Evolutionary conservation across 495 filamentous ascomycete species (phyloP), one percentile per base, ranked within the genome.

Genomic region (Xylaria telfairii): DNA sequence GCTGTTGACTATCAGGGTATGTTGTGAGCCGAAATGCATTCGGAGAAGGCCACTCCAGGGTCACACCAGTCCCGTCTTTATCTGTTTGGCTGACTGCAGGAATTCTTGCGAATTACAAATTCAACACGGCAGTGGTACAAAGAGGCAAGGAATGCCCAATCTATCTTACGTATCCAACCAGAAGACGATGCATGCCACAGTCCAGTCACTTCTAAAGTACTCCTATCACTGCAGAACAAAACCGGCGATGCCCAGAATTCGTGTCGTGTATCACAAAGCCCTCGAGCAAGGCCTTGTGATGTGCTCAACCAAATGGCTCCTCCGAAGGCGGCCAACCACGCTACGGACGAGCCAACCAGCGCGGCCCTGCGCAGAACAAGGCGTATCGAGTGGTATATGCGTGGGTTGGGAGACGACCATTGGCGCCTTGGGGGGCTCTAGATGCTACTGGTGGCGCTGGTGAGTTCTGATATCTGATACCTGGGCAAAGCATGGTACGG

Each of bases 1-100:
- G 65, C 34, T 56, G 65, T 59, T 71, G 68, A 71, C 70, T 39
- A 47, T 67, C 63, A 68, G 59, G 57, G 64, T 65, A 66, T 75
- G 75, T 73, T 32, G 65, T 39, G 63, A 73, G 69, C 76, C 72
- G 47, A 72, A 47, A 65, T 68, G 72, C 73, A 74, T 71, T 76
- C 72, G 76, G 74, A 76, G 74, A 71, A 70, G 70, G 30, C 59
- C 64, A 71, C 71, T 49, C 69, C 46, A 72, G 53, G 19, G 76
- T 76, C 47, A 41, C 64, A 78, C 76, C 49, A 78, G 71, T 66
- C 64, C 64, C 47, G 70, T 71, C 68, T 64, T 71, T 76, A 70
- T 66, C 74, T 71, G 72, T 76, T 72, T 72, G 74, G 74, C 71
- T 78, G 71, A 56, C 51, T 63, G 59, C 42, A 68, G 51, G 26